Evolutionary conservation across 495 filamentous ascomycete species (phyloP).

Genomic region (Halenospora varia): DNA sequence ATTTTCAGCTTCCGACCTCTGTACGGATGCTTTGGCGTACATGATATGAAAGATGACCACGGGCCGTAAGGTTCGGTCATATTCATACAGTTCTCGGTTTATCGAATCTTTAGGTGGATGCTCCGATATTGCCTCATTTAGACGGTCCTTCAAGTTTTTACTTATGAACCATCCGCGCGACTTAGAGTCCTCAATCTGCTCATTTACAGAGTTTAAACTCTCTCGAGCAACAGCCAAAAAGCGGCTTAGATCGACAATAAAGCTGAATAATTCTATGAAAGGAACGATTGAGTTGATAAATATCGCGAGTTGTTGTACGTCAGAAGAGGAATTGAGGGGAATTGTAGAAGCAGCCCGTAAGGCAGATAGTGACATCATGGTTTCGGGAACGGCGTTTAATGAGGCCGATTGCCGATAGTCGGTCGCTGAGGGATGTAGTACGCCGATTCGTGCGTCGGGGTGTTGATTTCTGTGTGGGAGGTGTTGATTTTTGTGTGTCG

Average conservation of each 20-base stretch:
- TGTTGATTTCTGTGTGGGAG: no score
- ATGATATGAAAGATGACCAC: background rate
- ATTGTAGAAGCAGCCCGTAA: background rate
- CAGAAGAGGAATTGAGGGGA: background rate
- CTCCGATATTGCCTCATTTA: background rate
- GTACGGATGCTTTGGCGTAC: background rate
- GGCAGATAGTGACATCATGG: conserved; percentile 1
- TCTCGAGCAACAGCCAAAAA: background rate
- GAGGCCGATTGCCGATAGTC: background rate
- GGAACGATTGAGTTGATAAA: background rate
- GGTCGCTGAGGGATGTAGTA: background rate
- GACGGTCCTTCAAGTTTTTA: background rate
- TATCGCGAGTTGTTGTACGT: background rate
- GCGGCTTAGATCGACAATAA: background rate
- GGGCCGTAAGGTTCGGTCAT: background rate
- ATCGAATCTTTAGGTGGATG: background rate
- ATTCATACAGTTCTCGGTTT: background rate
- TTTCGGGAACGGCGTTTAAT: background rate
- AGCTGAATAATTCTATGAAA: background rate
- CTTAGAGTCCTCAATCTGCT: background rate
- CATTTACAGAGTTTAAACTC: background rate
- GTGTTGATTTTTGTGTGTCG: no score
- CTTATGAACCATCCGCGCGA: background rate
- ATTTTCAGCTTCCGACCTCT: background rate
- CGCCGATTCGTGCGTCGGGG: no score